Conservation (phyloP, 352 stramenopile species). For the Peronosclerospora sorghi region DNA sequence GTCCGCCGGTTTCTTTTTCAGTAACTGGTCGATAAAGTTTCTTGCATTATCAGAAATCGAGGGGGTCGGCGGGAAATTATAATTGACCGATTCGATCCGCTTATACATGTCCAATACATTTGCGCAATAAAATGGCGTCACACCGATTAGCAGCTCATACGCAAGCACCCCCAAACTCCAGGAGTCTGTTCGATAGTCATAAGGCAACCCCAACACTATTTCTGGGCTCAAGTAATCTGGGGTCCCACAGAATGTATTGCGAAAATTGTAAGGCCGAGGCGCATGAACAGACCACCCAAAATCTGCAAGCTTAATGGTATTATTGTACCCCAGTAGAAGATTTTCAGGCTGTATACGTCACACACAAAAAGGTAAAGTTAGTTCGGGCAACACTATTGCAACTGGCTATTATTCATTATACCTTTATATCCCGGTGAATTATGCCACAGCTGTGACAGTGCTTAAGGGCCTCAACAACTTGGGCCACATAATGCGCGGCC, state of each 20-base stretch:
- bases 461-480: slow-evolving; percentile 65
- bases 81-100: slow-evolving; percentile 49
- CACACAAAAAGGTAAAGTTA: not conserved
- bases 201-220: slow-evolving; percentile 52
- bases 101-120: slow-evolving; percentile 81
- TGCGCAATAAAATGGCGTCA: slow-evolving; percentile 69
- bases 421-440: slow-evolving; percentile 86
- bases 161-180: slow-evolving; percentile 80
- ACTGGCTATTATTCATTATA: slow-evolving; percentile 13
- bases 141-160: slow-evolving; percentile 70
- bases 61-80: slow-evolving; percentile 38
- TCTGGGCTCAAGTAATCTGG: slow-evolving; percentile 81
- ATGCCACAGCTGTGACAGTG: slow-evolving; percentile 72
- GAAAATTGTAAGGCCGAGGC: slow-evolving; percentile 37
- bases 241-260: slow-evolving; percentile 75
- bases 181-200: slow-evolving; percentile 58
- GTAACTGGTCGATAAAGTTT: slow-evolving; percentile 48
- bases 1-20: slow-evolving; percentile 39
- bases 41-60: slow-evolving; percentile 44
- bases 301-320: slow-evolving; percentile 78
- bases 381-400: not conserved
- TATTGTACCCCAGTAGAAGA: slow-evolving; percentile 58
- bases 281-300: slow-evolving; percentile 83
- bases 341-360: slow-evolving; percentile 57
- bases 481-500: slow-evolving; percentile 57